Base-by-base conservation (phyloP, 139 green algal species). In the Bryopsis sp. region DNA sequence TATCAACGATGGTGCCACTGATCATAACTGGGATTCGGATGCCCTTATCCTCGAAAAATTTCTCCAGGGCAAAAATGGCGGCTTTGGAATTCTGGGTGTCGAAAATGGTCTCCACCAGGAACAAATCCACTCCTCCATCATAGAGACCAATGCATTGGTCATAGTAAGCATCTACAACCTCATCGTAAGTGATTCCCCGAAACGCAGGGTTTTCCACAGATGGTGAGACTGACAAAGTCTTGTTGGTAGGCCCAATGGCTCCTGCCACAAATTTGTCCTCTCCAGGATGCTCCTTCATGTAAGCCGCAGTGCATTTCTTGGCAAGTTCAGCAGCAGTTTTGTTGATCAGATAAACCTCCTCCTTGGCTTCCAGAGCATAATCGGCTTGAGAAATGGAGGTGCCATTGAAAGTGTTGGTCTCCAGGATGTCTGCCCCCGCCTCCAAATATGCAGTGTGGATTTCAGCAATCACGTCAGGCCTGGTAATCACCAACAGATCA, bases 371-470 rank as follows among this genome's bases (percentile, higher is more conserved):
- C 67, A 98, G 85, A 11, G 86, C 71, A 71, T 98, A 98, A 77
- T 98, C 93, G 4, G 81, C 85, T 85, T 97, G 91, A 48, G 82
- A 89, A 76, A 96, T 95, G 43, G 70, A 85, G 32, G 89, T 96
- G 47, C 88, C 92, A 66, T 96, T 98, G 88, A 98, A 98, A 37
- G 93, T 98, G 85, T 98, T 98, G 66, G 93, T 98, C 82, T 98
- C 93, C 39, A 98, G 89, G 76, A 98, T 97, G 82, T 98, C 93
- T 7, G 93, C 90, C 2, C 93, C 93, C 11, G 61, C 87, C 47
- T 90, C 87, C 64, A 98, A 76, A 81, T 93, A 98, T 32, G 82
- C 76, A 2, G 54, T 89, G 84, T 98, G 93, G 81, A 98, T 98
- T 26, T 89, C 82, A 34, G 77, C 74, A 43, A 98, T 95, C 35